A percentile compares a stretch with the other conserved stretches of the same genome.
phyloP scores from a whole-genome alignment of 257 asterid species.

The Coffea eugenioides region DNA sequence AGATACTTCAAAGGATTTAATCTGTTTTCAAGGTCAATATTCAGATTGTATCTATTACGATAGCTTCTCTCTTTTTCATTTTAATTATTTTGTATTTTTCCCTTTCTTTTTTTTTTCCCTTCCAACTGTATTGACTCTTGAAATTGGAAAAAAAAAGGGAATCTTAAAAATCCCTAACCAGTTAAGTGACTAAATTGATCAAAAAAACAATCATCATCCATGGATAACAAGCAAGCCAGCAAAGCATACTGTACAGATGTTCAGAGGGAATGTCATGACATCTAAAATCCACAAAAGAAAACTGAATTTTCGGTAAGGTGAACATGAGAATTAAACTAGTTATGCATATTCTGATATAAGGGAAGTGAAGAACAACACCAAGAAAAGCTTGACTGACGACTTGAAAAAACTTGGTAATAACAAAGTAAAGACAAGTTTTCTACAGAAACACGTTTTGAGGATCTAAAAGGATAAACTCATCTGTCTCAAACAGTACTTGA shows the following conservation, averaged over 20 bases:
- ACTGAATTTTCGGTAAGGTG: background rate
- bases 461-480: background rate
- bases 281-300: background rate
- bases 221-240: background rate
- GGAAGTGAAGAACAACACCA: background rate
- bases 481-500: conserved; percentile 15
- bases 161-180: background rate
- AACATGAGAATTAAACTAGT: background rate
- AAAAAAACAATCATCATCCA: background rate
- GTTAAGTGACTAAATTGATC: background rate
- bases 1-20: background rate
- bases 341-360: background rate
- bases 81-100: too few relatives aligned
- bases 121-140: background rate
- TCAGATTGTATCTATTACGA: background rate
- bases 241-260: background rate
- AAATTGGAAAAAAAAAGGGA: background rate
- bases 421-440: background rate
- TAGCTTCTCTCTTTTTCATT: too few relatives aligned
- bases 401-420: background rate
- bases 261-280: background rate
- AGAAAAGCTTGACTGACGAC: background rate
- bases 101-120: background rate
- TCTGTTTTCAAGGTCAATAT: background rate
- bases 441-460: background rate